Conservation (phyloP, 2,329 filamentous ascomycete genomes). For the Tolypocladium amazonense region DNA sequence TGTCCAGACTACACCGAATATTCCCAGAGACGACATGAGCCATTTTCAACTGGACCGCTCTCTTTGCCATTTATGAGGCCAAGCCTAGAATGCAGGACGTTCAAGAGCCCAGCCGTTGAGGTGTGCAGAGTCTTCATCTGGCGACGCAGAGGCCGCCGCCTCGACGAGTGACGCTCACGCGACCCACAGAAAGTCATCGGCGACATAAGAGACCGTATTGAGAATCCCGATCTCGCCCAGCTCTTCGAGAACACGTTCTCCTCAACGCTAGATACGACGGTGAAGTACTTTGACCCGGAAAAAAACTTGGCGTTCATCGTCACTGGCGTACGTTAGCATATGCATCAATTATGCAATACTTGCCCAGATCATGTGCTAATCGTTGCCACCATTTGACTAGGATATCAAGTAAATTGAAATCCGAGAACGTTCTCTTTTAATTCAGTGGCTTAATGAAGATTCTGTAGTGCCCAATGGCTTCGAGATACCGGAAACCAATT, state of each 20-base stretch:
- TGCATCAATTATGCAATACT: slow-evolving; percentile 18
- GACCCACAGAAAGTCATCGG: slow-evolving; percentile 12
- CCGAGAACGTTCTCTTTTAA: not conserved
- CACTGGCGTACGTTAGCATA: slow-evolving; percentile 60
- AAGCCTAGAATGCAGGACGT: slow-evolving; percentile 14
- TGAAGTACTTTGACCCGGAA: slow-evolving; percentile 62
- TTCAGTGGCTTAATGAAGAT: not conserved
- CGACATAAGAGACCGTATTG: slow-evolving; percentile 27
- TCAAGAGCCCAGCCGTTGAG: slow-evolving; percentile 16
- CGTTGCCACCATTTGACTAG: slow-evolving; percentile 2
- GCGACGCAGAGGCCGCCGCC: not conserved
- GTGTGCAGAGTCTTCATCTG: slow-evolving; percentile 2
- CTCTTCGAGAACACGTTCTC: slow-evolving; percentile 79
- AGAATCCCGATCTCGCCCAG: slow-evolving; percentile 56
- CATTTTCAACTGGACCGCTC: slow-evolving; percentile 10
- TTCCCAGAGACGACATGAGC: slow-evolving; percentile 10
- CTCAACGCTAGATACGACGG: slow-evolving; percentile 73
- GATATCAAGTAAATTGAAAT: slow-evolving; percentile 12
- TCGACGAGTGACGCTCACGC: not conserved
- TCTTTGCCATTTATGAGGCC: slow-evolving; percentile 15
- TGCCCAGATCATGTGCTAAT: not conserved
- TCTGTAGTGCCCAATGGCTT: slow-evolving; percentile 48
- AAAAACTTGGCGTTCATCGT: slow-evolving; percentile 66
- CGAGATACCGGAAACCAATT: slow-evolving; percentile 72
- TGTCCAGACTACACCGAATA: slow-evolving; percentile 15